Conservation (phyloP, 2,329 filamentous ascomycete species). For the Aspergillus hortae region DNA sequence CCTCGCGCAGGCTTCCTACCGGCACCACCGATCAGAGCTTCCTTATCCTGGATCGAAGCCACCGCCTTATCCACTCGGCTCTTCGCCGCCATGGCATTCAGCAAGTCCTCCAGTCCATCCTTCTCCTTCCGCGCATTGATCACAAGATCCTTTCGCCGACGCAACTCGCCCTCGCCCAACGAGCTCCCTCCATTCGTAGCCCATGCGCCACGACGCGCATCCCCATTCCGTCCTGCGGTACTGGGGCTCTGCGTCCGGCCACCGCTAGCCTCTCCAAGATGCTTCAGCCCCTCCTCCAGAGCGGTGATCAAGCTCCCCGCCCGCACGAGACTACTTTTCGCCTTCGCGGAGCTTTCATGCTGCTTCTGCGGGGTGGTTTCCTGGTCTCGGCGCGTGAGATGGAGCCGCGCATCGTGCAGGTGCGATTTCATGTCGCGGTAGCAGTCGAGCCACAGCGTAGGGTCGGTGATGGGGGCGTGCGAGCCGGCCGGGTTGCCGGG, state of each 20-base stretch:
- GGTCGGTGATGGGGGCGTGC: conserved; percentile 44
- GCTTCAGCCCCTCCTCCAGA: conserved; percentile 55
- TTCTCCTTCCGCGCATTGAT: conserved; percentile 57
- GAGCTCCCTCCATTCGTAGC: conserved; percentile 29
- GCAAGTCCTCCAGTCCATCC: conserved; percentile 58
- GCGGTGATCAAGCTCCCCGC: conserved; percentile 53
- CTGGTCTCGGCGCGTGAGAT: conserved; percentile 59
- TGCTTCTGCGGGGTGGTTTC: conserved; percentile 57
- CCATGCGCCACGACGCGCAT: conserved; percentile 14
- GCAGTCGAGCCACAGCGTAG: conserved; percentile 61
- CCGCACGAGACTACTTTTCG: conserved; percentile 58
- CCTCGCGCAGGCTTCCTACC: conserved; percentile 39
- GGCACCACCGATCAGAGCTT: conserved; percentile 34
- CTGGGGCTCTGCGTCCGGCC: conserved; percentile 23
- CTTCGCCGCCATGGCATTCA: conserved; percentile 57
- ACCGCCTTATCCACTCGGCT: conserved; percentile 43
- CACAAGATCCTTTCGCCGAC: conserved; percentile 57
- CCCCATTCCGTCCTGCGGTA: not conserved
- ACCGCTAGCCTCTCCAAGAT: conserved; percentile 25
- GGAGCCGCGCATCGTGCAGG: conserved; percentile 57
- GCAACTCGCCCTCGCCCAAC: conserved; percentile 59
- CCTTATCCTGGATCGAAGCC: conserved; percentile 46
- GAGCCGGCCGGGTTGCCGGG: conserved; percentile 22
- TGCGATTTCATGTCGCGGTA: conserved; percentile 58
- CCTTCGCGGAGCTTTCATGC: conserved; percentile 59